Evolutionary conservation across 164 flowering plant genomes (phyloP).

Genomic region (Warburgia ugandensis): DNA sequence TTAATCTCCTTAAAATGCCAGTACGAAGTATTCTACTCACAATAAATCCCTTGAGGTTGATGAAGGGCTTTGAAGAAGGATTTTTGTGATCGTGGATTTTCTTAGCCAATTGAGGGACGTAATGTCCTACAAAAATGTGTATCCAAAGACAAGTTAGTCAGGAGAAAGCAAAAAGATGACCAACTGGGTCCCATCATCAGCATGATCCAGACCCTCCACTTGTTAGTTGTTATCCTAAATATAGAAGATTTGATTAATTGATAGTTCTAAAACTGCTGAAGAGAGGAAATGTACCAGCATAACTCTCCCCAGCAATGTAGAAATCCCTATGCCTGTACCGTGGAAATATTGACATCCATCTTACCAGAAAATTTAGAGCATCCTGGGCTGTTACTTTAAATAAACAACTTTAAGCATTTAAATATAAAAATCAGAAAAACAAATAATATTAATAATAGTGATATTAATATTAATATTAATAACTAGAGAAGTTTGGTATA

Average conservation of each 20-base stretch:
- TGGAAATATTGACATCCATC: slow-evolving; percentile 80
- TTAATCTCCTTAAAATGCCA: too few species aligned
- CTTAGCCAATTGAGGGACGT: slow-evolving; percentile 81
- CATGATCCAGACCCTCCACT: background rate
- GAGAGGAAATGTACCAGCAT: slow-evolving; percentile 77
- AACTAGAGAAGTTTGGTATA: background rate
- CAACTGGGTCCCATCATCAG: background rate
- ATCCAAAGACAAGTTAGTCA: background rate
- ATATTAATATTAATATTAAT: background rate
- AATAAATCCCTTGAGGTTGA: slow-evolving; percentile 77
- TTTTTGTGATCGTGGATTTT: slow-evolving; percentile 53
- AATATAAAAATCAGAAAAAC: background rate
- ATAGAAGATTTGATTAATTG: too few species aligned
- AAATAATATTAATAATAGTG: background rate
- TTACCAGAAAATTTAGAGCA: slow-evolving; percentile 46
- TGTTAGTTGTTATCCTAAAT: too few species aligned
- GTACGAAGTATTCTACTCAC: too few species aligned
- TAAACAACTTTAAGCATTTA: slow-evolving; percentile 1
- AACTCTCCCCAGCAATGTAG: slow-evolving; percentile 88
- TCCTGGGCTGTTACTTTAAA: slow-evolving; percentile 94
- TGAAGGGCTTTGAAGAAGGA: slow-evolving; percentile 30
- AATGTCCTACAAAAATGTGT: slow-evolving; percentile 77
- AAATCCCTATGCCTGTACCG: slow-evolving; percentile 70
- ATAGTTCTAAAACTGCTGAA: too few species aligned
- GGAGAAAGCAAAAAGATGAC: background rate